Evolutionary conservation across 2,329 filamentous ascomycete species (phyloP).

Genomic region (Incumbomyces lentus): DNA sequence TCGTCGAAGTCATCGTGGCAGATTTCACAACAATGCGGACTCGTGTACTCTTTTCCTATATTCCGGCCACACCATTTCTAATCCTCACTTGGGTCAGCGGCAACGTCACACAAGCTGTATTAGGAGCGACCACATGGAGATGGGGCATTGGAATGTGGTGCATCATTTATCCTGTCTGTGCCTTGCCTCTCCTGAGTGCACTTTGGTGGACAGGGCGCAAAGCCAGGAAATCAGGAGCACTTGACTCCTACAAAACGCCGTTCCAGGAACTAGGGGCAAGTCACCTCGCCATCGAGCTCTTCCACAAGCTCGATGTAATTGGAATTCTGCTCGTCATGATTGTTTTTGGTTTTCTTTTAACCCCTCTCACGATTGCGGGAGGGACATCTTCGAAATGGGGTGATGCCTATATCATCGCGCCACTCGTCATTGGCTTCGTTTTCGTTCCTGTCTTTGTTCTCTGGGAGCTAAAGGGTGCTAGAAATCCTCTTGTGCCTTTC

Average conservation of each 20-base stretch:
- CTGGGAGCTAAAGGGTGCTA: constrained; percentile 43
- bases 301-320: constrained; percentile 46
- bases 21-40: constrained; percentile 54
- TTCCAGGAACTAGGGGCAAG: constrained; percentile 33
- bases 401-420: constrained; percentile 41
- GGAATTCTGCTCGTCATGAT: constrained; percentile 44
- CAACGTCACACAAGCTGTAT: constrained; percentile 43
- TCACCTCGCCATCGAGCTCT: constrained; percentile 35
- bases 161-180: constrained; percentile 49
- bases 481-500: constrained; percentile 50
- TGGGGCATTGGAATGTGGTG: constrained; percentile 58
- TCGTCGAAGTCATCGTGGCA: constrained; percentile 55
- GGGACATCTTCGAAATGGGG: constrained; percentile 40
- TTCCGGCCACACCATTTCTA: constrained; percentile 50
- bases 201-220: constrained; percentile 43
- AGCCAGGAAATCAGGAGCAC: constrained; percentile 42
- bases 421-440: constrained; percentile 42
- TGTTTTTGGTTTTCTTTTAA: constrained; percentile 43
- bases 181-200: constrained; percentile 45
- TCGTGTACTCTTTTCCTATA: constrained; percentile 55
- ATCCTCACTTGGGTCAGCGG: constrained; percentile 57
- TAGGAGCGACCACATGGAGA: constrained; percentile 44
- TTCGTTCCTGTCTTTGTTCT: constrained; percentile 41
- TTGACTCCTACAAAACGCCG: constrained; percentile 36
- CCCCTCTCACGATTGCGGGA: constrained; percentile 49